phyloP scores from a whole-genome alignment of 192 early-diverging fungal species.

The Jimgerdemannia lactiflua region DNA sequence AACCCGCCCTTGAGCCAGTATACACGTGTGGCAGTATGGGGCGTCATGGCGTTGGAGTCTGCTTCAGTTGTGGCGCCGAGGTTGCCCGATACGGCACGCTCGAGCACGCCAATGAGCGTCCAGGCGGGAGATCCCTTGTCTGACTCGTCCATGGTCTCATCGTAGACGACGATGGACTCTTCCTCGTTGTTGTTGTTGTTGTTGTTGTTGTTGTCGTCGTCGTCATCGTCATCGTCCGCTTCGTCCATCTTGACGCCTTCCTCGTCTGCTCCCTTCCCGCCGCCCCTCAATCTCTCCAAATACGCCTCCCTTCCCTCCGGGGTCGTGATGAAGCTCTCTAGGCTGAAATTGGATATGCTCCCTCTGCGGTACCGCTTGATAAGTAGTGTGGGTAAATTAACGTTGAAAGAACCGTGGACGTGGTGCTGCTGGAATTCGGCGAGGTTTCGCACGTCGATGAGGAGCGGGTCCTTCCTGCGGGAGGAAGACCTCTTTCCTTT shows the following conservation, averaged over 20 bases:
- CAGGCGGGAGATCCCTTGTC: slow-evolving; percentile 43
- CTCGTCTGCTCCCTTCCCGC: background rate
- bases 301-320: slow-evolving; percentile 44
- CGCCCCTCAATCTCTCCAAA: background rate
- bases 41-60: background rate
- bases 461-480: slow-evolving; percentile 12
- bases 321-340: slow-evolving; percentile 55
- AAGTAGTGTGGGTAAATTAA: slow-evolving; percentile 52
- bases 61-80: background rate
- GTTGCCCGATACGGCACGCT: slow-evolving; percentile 15
- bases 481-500: background rate
- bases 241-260: slow-evolving; percentile 8
- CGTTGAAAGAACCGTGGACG: slow-evolving; percentile 44
- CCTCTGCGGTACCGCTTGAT: slow-evolving; percentile 55
- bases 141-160: slow-evolving; percentile 41
- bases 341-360: slow-evolving; percentile 43
- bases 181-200: background rate
- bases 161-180: slow-evolving; percentile 37
- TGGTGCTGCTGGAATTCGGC: slow-evolving; percentile 38
- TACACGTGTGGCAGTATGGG: slow-evolving; percentile 11
- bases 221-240: background rate
- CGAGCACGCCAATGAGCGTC: slow-evolving; percentile 47
- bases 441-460: slow-evolving; percentile 44
- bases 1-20: slow-evolving; percentile 51
- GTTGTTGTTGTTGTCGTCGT: background rate